A percentile compares a stretch with the other conserved stretches of the same genome.
Conservation (phyloP, 78 protist genomes). For the Dictyostelium citrinum region DNA sequence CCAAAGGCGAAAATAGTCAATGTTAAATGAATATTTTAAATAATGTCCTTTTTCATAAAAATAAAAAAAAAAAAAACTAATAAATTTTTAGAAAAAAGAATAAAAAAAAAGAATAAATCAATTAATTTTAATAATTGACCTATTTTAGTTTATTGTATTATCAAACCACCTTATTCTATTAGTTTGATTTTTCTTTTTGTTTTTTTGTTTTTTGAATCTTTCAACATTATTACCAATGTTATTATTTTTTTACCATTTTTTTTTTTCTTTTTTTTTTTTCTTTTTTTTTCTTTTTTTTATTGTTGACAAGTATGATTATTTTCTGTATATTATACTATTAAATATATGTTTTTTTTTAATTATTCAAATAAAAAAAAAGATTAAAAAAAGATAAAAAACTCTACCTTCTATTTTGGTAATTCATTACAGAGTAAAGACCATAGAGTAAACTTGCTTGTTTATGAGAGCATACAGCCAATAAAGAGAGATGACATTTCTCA, state of each 20-base stretch:
- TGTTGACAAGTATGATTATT: background rate
- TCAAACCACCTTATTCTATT: background rate
- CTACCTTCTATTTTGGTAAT: conserved; percentile 74
- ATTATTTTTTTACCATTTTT: background rate
- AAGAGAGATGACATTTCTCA: conserved; percentile 80
- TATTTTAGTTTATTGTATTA: background rate
- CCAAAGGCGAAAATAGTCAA: no score
- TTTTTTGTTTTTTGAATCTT: background rate
- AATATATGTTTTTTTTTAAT: background rate
- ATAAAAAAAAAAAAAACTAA: background rate
- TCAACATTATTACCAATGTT: background rate
- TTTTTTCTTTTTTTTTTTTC: background rate
- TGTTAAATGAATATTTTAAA: no score
- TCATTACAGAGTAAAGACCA: conserved; percentile 79
- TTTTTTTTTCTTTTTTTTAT: background rate
- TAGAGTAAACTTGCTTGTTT: conserved; percentile 78
- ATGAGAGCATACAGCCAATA: conserved; percentile 77
- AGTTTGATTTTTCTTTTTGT: background rate
- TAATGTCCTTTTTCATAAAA: no score
- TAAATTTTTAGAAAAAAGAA: background rate
- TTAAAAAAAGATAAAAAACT: background rate
- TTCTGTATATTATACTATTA: background rate
- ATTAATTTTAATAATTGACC: background rate
- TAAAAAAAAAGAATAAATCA: background rate
- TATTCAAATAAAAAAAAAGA: background rate